phyloP scores from a whole-genome alignment of 2,329 filamentous ascomycete genomes.

The Emericellopsis atlantica region DNA sequence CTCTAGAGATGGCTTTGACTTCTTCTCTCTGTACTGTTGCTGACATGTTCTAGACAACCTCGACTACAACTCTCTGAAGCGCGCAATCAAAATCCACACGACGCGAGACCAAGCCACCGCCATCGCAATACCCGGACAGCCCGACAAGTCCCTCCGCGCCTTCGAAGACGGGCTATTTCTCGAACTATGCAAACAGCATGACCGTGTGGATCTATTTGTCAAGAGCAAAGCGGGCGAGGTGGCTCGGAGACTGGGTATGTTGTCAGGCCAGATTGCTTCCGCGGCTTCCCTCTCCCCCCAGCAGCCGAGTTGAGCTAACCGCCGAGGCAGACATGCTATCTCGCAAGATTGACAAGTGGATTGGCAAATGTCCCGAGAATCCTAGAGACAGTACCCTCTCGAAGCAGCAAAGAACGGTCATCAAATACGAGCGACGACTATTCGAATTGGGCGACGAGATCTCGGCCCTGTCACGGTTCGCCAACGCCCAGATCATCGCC shows the following conservation, averaged over 20 bases:
- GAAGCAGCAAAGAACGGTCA: slow-evolving; percentile 37
- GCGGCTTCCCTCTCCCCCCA: not conserved
- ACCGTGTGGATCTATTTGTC: slow-evolving; percentile 67
- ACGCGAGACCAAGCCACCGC: slow-evolving; percentile 56
- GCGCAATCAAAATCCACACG: slow-evolving; percentile 72
- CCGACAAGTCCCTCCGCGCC: slow-evolving; percentile 40
- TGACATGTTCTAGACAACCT: slow-evolving; percentile 52
- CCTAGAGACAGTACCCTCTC: slow-evolving; percentile 14
- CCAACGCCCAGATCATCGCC: slow-evolving; percentile 59
- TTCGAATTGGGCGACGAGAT: slow-evolving; percentile 58
- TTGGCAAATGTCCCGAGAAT: slow-evolving; percentile 26
- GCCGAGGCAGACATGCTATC: slow-evolving; percentile 31
- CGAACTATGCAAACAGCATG: slow-evolving; percentile 62
- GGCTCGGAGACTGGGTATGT: slow-evolving; percentile 51
- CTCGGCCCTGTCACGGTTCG: slow-evolving; percentile 56
- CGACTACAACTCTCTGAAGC: slow-evolving; percentile 79
- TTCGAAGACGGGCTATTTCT: slow-evolving; percentile 63
- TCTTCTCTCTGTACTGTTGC: no score
- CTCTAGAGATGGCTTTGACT: not conserved
- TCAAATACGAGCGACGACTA: slow-evolving; percentile 39
- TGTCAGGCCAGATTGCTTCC: not conserved
- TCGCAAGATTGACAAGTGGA: slow-evolving; percentile 31
- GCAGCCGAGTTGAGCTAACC: slow-evolving; percentile 8
- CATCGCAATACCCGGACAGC: slow-evolving; percentile 62
- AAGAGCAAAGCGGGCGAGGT: slow-evolving; percentile 72